These are phyloP conservation scores for Typha latifolia DNA, from an alignment of 176 grass and related monocot species.

Conservation along the genomic window DNA sequence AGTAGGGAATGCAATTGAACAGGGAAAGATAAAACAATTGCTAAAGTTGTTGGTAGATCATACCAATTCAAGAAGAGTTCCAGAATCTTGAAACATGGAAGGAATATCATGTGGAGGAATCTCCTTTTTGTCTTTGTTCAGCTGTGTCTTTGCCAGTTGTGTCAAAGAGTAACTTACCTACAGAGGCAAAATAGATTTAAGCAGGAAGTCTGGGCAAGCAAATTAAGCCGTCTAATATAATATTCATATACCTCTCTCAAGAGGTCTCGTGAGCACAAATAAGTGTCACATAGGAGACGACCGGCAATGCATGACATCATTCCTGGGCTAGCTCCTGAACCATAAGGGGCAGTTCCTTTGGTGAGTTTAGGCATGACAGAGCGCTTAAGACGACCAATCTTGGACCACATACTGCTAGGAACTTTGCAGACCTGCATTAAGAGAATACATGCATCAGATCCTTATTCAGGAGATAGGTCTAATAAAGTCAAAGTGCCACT, in stretches of 20 bases:
- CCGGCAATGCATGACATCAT: constrained; percentile 98
- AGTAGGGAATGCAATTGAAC: not conserved
- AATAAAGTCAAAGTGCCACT: too few species aligned
- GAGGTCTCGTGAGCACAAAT: constrained; percentile 89
- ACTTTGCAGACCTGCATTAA: constrained; percentile 72
- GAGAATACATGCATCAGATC: not conserved
- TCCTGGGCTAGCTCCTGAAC: constrained; percentile 90
- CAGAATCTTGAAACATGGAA: constrained; percentile 62
- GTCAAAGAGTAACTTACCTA: constrained; percentile 98
- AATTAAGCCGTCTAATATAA: constrained; percentile 4
- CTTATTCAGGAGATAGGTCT: too few species aligned
- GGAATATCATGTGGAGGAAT: constrained; percentile 87
- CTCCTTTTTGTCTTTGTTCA: constrained; percentile 74
- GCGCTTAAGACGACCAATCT: constrained; percentile 86
- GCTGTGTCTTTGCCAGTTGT: constrained; percentile 87
- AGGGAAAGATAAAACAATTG: not conserved
- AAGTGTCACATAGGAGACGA: constrained; percentile 93
- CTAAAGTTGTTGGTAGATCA: not conserved
- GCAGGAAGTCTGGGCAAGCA: not conserved
- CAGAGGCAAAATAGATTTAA: constrained; percentile 23
- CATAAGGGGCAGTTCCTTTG: constrained; percentile 79
- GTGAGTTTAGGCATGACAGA: constrained; percentile 83
- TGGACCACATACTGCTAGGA: constrained; percentile 85
- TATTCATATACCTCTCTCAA: constrained; percentile 60
- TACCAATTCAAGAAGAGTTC: constrained; percentile 79